Evolutionary conservation across 169 alveolate species (phyloP), one percentile per base, ranked within the genome.

Genomic region (Plasmodium vinckei): DNA sequence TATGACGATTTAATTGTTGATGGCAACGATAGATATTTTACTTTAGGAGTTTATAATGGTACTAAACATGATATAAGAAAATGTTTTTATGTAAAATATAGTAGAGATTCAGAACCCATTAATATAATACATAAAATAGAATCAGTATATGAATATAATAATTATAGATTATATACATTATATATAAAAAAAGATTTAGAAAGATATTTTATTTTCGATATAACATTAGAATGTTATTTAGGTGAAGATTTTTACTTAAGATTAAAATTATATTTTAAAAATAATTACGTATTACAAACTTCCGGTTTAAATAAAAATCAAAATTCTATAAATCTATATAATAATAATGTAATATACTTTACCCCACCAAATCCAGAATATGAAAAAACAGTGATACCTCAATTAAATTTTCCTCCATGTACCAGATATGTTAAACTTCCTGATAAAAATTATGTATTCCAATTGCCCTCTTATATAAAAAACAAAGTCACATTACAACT

Each of bases 1-100:
- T 77, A 77, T 57, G 88, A 77, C 21, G 88, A 77, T 9, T 25
- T 77, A 19, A n/a, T 46, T 2, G 70, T 77, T n/a, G 68, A 77
- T 2, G 69, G 69, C 1, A 17, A 77, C 6, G 88, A 77, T 7
- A 9, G 88, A 64, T 63, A 63, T 33, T 77, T 77, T 5, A 64
- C 67, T 2, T 21, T 77, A 3, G 51, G 88, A 6, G 63, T 64
- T 12, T 77, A 63, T 10, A 77, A 64, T 19, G 77, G 75, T 3
- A 68, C 65, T 1, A 77, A 57, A 39, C 68, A 46, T 10, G 88
- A 77, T 54, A 47, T 77, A 15, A 46, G 67, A 33, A 77, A 65
- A 27, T 77, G 88, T 27, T 77, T 77, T 5, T 27, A 63, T 56
- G 6, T 77, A 1, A 44, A 42, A 10, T 77, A 23, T 27, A 75